Base-by-base conservation (phyloP, 768 basidiomycete species). In the Leccinum obscurum region DNA sequence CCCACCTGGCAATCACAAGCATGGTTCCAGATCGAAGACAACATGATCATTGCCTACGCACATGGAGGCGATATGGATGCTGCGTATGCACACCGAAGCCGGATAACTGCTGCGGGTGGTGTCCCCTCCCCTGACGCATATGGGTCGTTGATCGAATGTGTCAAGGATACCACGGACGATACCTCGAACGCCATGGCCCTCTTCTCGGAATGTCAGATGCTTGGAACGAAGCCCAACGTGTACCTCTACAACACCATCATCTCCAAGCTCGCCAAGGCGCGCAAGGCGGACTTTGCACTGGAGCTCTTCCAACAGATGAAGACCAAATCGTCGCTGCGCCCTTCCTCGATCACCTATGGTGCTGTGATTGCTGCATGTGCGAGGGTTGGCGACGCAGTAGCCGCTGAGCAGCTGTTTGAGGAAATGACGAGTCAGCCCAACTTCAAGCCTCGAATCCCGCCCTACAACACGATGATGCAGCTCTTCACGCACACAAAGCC, bases 391-490 rank as follows among this genome's bases (percentile, higher is more conserved):
- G 95, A 98, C 70, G 83, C 85, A 6, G 76, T 78, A 4, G 86
- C 90, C 0, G 97, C 97, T 6, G 92, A 92, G 73, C 77, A 79
- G 9, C 76, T 97, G 50, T 99, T 97, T 77, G 69, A 75, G 57
- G 95, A 98, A 78, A 98, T 99, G 97, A 72, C 79, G 0, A 64
- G 74, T 49, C 80, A 85, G 60, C 78, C 75, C 37, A 89, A 88
- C 65, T 98, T 94, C 81, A 89, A 82, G 76, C 89, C 95, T 9
- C 82, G 95, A 7, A 87, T 97, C 1, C 97, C 96, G 20, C 96
- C 96, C 1, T 99, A 88, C 81, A 99, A 99, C 77, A 95, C 90
- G 35, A 97, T 99, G 95, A 98, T 99, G 85, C 97, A 99, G 73
- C 80, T 96, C 67, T 95, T 93, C 76, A 88, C 90, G 53, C 85